Evolutionary conservation across 1,284 basidiomycete species (phyloP).

Genomic region (Megacollybia platyphylla): DNA sequence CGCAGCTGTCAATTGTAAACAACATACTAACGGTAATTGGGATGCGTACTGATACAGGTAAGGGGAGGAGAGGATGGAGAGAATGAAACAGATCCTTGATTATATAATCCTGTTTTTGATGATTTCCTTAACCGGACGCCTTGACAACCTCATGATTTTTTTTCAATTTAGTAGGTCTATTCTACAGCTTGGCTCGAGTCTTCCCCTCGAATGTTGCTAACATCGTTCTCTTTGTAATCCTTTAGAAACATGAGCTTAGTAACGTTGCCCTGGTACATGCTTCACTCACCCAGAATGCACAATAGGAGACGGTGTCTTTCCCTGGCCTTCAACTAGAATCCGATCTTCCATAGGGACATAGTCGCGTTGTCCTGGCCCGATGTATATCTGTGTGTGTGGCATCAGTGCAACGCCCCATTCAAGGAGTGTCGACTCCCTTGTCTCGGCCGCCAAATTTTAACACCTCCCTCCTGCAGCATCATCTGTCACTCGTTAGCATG

Average conservation of each 20-base stretch:
- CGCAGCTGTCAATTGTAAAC: constrained; percentile 8
- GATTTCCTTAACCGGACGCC: not conserved
- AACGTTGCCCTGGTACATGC: constrained; percentile 19
- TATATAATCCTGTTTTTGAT: not conserved
- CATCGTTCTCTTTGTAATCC: constrained; percentile 68
- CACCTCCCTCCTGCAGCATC: constrained; percentile 78
- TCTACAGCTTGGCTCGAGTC: constrained; percentile 32
- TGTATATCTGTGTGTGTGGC: constrained; percentile 45
- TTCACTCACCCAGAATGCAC: constrained; percentile 62
- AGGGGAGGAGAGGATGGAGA: constrained; percentile 12
- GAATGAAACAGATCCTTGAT: constrained; percentile 2
- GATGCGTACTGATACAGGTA: constrained; percentile 14
- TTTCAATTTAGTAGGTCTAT: not conserved
- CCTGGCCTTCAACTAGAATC: constrained; percentile 32
- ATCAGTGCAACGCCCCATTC: not conserved
- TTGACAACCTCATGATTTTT: not conserved
- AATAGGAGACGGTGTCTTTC: constrained; percentile 52
- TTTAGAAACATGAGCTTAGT: constrained; percentile 14
- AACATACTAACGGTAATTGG: constrained; percentile 13
- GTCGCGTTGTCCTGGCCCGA: constrained; percentile 59
- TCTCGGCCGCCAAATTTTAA: constrained; percentile 84
- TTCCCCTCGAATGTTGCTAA: constrained; percentile 61
- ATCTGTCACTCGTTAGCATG: constrained; percentile 32
- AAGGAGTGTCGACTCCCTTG: constrained; percentile 37
- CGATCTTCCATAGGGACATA: constrained; percentile 60